These are phyloP conservation scores for Auriscalpium orientale DNA, from an alignment of 768 basidiomycete genomes.

Conservation along the genomic window DNA sequence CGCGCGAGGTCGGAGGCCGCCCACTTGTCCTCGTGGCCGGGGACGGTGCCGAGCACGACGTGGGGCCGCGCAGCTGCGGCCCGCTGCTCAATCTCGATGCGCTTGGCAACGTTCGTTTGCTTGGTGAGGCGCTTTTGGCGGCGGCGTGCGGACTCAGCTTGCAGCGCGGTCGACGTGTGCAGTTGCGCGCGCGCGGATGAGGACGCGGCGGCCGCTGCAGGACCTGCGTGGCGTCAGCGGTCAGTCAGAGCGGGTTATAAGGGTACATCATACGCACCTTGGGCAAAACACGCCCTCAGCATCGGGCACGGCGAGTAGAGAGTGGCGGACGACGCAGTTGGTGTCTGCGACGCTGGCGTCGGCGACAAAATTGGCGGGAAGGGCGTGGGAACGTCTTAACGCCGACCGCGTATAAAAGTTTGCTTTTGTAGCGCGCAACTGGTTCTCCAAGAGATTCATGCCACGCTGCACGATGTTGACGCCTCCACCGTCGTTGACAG, in stretches of 20 bases:
- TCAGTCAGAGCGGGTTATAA: background rate
- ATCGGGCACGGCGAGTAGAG: constrained; percentile 12
- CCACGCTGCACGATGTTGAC: constrained; percentile 57
- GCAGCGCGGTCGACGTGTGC: constrained; percentile 40
- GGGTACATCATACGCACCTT: constrained; percentile 16
- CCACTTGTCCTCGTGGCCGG: constrained; percentile 65
- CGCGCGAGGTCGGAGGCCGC: constrained; percentile 54
- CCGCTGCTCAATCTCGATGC: constrained; percentile 32
- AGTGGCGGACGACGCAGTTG: constrained; percentile 10
- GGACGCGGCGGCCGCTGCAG: constrained; percentile 33
- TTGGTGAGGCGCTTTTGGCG: constrained; percentile 30
- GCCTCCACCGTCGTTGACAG: constrained; percentile 49
- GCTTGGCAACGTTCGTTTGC: constrained; percentile 39
- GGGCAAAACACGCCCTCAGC: constrained; percentile 14
- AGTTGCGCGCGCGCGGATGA: constrained; percentile 27
- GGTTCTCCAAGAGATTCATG: constrained; percentile 41
- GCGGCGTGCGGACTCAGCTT: constrained; percentile 23
- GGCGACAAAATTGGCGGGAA: background rate
- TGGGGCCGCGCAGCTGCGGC: constrained; percentile 43
- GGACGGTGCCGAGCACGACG: constrained; percentile 67
- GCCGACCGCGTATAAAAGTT: constrained; percentile 17
- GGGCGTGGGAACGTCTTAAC: constrained; percentile 32
- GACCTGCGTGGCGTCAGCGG: constrained; percentile 25
- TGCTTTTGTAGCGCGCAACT: background rate
- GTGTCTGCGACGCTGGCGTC: background rate